Evolutionary conservation across 805 yeast species (phyloP), one percentile per base, ranked within the genome.

Genomic region (Starmerella vaccinii): DNA sequence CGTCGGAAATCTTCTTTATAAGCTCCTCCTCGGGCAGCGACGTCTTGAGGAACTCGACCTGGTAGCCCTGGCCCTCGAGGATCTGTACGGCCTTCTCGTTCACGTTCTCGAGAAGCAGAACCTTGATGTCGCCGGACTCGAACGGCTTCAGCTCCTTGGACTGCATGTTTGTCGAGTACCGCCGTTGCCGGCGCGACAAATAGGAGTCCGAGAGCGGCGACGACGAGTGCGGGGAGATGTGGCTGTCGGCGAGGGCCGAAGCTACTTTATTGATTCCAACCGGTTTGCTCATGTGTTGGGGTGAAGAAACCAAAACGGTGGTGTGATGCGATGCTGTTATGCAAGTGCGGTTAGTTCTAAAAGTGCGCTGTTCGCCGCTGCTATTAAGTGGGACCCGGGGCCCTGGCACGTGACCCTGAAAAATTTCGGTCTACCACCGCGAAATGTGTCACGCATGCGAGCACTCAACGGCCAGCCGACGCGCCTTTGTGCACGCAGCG

Each of bases 41-140:
- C 49, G 89, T 73, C 74, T 87, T 89, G 74, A 82, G 78, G 70
- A 85, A 86, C 67, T 92, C 98, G 48, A 92, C 95, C 72, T 92
- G 97, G 74, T 92, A 92, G 52, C 98, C 98, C 74, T 92, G 97
- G 49, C 75, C 76, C 54, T 73, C 75, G 70, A 92, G 82, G 57
- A 88, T 87, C 47, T 81, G 79, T 59, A 92, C 77, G 46, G 98
- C 98, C 46, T 97, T 87, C 68, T 77, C 76, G 67, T 92, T 92
- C 61, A 92, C 95, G 63, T 92, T 92, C 71, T 92, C 98, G 57
- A 92, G 74, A 57, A 92, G 70, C 60, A 92, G 73, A 55, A 92
- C 84, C 72, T 89, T 90, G 71, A 90, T 83, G 65, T 92, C 98
- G 57, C 92, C 96, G 50, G 95, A 84, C 58, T 90, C 81, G 67